A percentile compares a stretch with the other conserved stretches of the same genome.
Evolutionary conservation across 2,329 filamentous ascomycete genomes (phyloP).

Genomic region (Dactylellina leptospora): DNA sequence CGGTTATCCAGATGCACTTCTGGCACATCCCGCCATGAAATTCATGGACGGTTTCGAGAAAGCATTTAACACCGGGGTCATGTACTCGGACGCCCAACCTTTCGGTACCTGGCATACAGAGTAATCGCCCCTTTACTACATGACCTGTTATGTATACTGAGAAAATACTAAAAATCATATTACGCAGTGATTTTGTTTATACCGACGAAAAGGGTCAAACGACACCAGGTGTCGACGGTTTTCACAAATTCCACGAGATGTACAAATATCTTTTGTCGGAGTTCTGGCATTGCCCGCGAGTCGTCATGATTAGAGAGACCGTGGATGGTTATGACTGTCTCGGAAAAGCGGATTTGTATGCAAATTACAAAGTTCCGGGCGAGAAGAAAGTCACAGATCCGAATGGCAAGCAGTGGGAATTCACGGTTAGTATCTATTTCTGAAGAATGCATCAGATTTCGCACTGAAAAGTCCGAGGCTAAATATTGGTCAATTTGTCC

Average conservation of each 20-base stretch:
- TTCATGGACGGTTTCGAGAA: constrained; percentile 16
- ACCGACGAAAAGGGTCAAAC: constrained; percentile 3
- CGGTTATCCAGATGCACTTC: constrained; percentile 5
- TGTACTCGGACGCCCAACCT: constrained; percentile 18
- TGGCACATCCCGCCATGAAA: constrained; percentile 14
- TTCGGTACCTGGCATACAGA: constrained; percentile 25
- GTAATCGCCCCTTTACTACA: not conserved
- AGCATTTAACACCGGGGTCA: not conserved
- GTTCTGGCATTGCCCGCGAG: constrained; percentile 1
- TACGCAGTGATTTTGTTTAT: constrained; percentile 1
- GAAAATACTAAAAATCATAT: not conserved
- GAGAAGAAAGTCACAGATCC: constrained; percentile 19
- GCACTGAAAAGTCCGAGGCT: not conserved
- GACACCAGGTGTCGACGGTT: constrained; percentile 7
- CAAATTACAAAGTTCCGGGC: constrained; percentile 8
- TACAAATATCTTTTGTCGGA: constrained; percentile 3
- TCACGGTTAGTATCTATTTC: not conserved
- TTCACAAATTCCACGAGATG: constrained; percentile 1
- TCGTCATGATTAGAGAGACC: constrained; percentile 9
- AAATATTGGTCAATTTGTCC: not conserved
- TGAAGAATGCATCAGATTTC: no score
- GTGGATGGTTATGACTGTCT: constrained; percentile 16
- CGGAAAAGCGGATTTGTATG: constrained; percentile 18
- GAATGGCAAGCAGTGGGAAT: constrained; percentile 12
- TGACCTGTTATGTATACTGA: not conserved